Percentiles rank a stretch among this genome's conserved stretches.
Conservation (phyloP, 495 filamentous ascomycete genomes). For the Hypoxylon fuscum region DNA sequence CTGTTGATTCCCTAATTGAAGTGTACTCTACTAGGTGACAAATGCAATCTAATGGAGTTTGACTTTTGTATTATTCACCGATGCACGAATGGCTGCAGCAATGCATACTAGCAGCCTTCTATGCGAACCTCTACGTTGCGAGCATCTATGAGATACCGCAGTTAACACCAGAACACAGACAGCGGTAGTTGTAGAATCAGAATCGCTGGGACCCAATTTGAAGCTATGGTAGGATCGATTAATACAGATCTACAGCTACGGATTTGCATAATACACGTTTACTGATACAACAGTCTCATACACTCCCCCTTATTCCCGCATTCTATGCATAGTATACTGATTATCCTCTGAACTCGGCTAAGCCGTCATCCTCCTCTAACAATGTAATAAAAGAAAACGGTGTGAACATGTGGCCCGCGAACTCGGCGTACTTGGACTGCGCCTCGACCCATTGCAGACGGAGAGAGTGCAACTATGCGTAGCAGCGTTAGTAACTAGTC, state of each 20-base stretch:
- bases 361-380: conserved; percentile 80
- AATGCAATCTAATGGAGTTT: no score
- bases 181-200: no score
- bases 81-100: no score
- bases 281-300: conserved; percentile 33
- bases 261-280: conserved; percentile 38
- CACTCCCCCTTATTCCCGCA: neutral
- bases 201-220: neutral
- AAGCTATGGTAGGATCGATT: conserved; percentile 34
- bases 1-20: no score
- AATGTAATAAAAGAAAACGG: conserved; percentile 91
- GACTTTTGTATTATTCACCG: no score
- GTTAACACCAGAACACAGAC: no score
- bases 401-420: conserved; percentile 88
- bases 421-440: conserved; percentile 99
- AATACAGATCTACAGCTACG: conserved; percentile 39
- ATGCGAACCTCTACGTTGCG: no score
- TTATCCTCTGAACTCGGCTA: conserved; percentile 57
- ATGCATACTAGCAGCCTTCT: no score
- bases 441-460: conserved; percentile 99
- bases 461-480: conserved; percentile 76
- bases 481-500: conserved; percentile 1
- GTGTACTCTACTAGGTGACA: no score
- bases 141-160: no score
- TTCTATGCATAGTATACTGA: conserved; percentile 15